Base-by-base conservation (phyloP, 2,329 filamentous ascomycete genomes). In the Aspergillus udagawae region DNA sequence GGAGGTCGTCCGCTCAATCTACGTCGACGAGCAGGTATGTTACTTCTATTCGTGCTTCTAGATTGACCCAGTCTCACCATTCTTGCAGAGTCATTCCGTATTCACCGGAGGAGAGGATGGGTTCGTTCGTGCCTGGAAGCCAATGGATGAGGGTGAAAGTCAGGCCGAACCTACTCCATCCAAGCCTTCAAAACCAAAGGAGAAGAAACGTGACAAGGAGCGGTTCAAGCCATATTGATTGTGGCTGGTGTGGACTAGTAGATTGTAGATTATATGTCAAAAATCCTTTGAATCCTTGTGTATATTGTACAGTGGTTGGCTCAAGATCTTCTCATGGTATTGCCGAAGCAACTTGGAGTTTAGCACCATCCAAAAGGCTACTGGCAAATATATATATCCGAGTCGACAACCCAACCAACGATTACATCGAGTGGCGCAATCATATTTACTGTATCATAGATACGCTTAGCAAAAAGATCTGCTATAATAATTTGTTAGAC, bases 81-180 rank as follows among this genome's bases (percentile, higher is more conserved):
- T 45, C 12, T 32, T 51, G 25, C 56, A 77, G 73, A 70, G 68
- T 21, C 67, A 73, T 53, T 70, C 71, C 0, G 72, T 79, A 29
- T 78, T 77, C 56, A 79, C 77, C 4, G 74, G 75, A 53, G 77
- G 76, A 17, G 77, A 79, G 57, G 77, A 79, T 60, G 77, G 77
- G 2, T 67, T 73, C 29, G 71, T 77, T 21, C 73, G 74, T 27
- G 68, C 66, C 23, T 77, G 75, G 75, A 74, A 67, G 54, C 64
- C 68, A 9, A 55, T 53, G n/a, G 68, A 65, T 4, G 61, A 48
- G 12, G 65, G 58, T 7, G 59, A 57, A 8, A 53, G 50, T 7
- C 58, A 63, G 47, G 20, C 49, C n/a, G 61, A 66, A 29, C 54
- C 62, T 35, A 57, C 56, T 12, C 60, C 61, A 28, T 55, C 56